These are phyloP conservation scores for Colletotrichum eremochloae DNA, from an alignment of 2,329 filamentous ascomycete genomes.

Conservation along the genomic window DNA sequence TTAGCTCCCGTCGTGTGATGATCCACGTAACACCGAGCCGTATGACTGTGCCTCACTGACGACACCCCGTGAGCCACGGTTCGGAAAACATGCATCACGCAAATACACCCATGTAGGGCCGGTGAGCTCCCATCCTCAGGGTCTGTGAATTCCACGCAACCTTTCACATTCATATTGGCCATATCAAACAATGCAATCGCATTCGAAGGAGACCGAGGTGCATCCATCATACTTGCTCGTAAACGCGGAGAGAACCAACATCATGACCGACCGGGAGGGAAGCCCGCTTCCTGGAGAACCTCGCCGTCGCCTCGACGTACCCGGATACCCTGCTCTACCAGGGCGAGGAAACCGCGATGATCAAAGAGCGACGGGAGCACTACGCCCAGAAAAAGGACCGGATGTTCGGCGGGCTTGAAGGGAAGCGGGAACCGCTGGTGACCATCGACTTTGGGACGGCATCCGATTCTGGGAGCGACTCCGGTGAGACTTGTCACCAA, in stretches of 20 bases:
- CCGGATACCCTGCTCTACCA: slow-evolving; percentile 20
- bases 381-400: slow-evolving; percentile 19
- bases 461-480: background rate
- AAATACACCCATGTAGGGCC: background rate
- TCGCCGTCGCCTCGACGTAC: slow-evolving; percentile 26
- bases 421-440: slow-evolving; percentile 13
- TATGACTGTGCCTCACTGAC: background rate
- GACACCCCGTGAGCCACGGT: background rate
- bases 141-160: background rate
- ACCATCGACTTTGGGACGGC: slow-evolving; percentile 22
- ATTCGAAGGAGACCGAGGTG: background rate
- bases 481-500: background rate
- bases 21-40: background rate
- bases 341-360: background rate
- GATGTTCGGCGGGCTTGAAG: slow-evolving; percentile 5
- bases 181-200: background rate
- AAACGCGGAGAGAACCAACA: background rate
- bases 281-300: slow-evolving; percentile 12
- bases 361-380: slow-evolving; percentile 1
- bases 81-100: background rate
- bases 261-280: slow-evolving; percentile 1
- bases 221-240: background rate
- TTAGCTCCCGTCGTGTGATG: background rate
- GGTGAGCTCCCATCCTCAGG: background rate
- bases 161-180: too few species aligned